Evolutionary conservation across 108 stramenopile genomes (phyloP).

Genomic region (Discostella stelligeroides): DNA sequence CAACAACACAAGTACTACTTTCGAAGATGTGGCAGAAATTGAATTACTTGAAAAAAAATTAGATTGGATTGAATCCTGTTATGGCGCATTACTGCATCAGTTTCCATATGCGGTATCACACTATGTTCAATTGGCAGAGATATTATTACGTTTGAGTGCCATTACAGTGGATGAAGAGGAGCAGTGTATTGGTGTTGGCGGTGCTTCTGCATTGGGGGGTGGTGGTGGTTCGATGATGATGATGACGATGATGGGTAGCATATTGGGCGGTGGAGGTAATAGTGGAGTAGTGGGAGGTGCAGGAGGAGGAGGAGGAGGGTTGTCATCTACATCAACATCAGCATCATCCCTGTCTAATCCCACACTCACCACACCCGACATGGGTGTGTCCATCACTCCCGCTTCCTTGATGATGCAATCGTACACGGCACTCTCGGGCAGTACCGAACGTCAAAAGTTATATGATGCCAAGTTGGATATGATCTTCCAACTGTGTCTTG

Average conservation of each 20-base stretch:
- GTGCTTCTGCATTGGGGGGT: conserved; percentile 31
- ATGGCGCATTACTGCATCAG: conserved; percentile 68
- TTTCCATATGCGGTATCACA: conserved; percentile 72
- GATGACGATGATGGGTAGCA: no score
- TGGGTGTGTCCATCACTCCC: conserved; percentile 26
- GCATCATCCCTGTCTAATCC: conserved; percentile 8
- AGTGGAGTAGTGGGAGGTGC: not conserved
- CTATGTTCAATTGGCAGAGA: conserved; percentile 56
- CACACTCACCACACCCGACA: conserved; percentile 24
- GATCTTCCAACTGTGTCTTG: conserved; percentile 59
- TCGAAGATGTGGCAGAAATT: conserved; percentile 46
- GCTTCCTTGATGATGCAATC: conserved; percentile 12
- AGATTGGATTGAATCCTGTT: conserved; percentile 84
- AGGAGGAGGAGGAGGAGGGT: not conserved
- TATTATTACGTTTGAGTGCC: conserved; percentile 66
- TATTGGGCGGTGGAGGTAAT: conserved; percentile 7
- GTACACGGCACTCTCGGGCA: not conserved
- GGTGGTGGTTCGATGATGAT: not conserved
- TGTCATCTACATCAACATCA: conserved; percentile 4
- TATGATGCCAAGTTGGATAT: conserved; percentile 64
- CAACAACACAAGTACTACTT: not conserved
- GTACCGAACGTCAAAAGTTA: conserved; percentile 22
- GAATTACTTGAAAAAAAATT: conserved; percentile 56
- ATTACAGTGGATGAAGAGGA: conserved; percentile 57
- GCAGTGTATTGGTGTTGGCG: conserved; percentile 36